phyloP scores from a whole-genome alignment of 805 yeast genomes.

The Yarrowia sp. region DNA sequence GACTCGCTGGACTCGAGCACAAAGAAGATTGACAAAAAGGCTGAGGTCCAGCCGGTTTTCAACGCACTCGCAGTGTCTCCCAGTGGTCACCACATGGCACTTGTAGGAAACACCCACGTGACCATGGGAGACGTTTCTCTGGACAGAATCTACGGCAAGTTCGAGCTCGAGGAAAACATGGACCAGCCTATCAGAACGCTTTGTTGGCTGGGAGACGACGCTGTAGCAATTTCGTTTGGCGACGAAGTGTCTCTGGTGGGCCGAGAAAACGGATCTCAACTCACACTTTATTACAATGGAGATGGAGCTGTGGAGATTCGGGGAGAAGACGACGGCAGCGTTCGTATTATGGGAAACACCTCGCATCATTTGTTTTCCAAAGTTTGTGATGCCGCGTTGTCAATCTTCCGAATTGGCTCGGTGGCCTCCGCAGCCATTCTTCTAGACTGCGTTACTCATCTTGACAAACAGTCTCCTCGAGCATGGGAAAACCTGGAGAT shows the following conservation, averaged over 20 bases:
- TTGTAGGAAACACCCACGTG: conserved; percentile 34
- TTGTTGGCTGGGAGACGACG: conserved; percentile 84
- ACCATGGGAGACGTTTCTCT: conserved; percentile 17
- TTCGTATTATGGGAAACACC: conserved; percentile 57
- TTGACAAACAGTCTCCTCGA: conserved; percentile 66
- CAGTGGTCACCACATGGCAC: conserved; percentile 53
- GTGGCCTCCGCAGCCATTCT: conserved; percentile 77
- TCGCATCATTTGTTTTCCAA: conserved; percentile 60
- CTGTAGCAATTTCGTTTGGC: conserved; percentile 55
- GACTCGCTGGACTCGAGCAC: conserved; percentile 8
- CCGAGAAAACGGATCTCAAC: conserved; percentile 51
- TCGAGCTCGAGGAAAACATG: not conserved
- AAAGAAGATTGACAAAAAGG: conserved; percentile 26
- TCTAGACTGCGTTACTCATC: conserved; percentile 68
- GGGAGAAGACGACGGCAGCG: conserved; percentile 57
- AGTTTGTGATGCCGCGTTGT: conserved; percentile 55
- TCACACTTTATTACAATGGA: conserved; percentile 37
- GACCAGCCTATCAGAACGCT: not conserved
- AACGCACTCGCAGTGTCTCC: conserved; percentile 46
- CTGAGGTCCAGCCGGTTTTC: not conserved
- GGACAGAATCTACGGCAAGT: conserved; percentile 15
- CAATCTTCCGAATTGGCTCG: conserved; percentile 78
- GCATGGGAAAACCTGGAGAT: conserved; percentile 72
- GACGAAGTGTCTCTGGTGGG: conserved; percentile 71
- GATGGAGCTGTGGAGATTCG: conserved; percentile 43